Conservation (phyloP, 768 basidiomycete species). For the Termitomyces sp. region DNA sequence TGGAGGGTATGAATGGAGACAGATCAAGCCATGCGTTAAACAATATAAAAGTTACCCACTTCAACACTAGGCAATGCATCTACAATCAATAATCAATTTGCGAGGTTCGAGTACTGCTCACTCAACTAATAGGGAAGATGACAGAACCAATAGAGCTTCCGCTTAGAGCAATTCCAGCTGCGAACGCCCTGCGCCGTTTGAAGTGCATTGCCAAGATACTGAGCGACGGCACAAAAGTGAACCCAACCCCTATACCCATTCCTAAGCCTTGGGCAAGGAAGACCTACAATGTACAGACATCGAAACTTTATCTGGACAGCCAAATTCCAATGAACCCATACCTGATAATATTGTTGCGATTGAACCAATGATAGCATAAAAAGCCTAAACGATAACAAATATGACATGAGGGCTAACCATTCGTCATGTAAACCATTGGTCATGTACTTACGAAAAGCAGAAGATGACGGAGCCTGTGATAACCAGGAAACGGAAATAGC, state of each 20-base stretch:
- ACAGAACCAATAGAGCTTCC: constrained; percentile 21
- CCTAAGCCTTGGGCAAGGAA: constrained; percentile 18
- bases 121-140: constrained; percentile 26
- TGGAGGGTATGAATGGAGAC: not conserved
- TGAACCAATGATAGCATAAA: too few species aligned
- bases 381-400: too few species aligned
- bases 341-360: too few species aligned
- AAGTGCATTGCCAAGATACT: constrained; percentile 41
- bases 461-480: too few species aligned
- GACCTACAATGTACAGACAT: constrained; percentile 5
- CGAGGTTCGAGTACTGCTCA: not conserved
- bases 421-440: too few species aligned
- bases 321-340: too few species aligned
- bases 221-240: constrained; percentile 34
- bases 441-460: too few species aligned
- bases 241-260: constrained; percentile 31
- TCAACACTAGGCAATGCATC: constrained; percentile 15
- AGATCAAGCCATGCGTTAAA: not conserved
- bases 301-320: too few species aligned
- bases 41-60: constrained; percentile 1
- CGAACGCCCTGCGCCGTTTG: constrained; percentile 29
- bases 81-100: not conserved
- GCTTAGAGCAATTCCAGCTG: constrained; percentile 27
- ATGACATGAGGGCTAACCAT: too few species aligned
- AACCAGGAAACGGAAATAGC: too few species aligned